A percentile compares a stretch with the other conserved stretches of the same genome.
These are phyloP conservation scores for Fusarium marasasianum DNA, from an alignment of 2,329 filamentous ascomycete genomes.

Conservation along the genomic window DNA sequence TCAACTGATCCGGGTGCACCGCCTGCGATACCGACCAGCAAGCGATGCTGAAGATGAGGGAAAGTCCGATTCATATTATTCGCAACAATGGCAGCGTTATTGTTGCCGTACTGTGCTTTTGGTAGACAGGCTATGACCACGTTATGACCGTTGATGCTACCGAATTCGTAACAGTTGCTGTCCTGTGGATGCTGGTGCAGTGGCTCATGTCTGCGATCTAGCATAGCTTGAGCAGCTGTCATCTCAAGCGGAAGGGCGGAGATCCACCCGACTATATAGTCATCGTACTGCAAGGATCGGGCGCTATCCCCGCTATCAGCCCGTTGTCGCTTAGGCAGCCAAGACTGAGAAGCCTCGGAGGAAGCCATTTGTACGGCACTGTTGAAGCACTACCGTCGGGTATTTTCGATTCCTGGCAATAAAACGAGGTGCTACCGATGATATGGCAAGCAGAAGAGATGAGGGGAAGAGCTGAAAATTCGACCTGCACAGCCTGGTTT, in stretches of 20 bases:
- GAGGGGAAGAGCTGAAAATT: neutral
- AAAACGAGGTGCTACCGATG: rapidly evolving
- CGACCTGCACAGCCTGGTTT: neutral
- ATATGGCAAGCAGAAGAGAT: rapidly evolving
- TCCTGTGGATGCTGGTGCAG: constrained; percentile 12
- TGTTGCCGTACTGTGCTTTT: constrained; percentile 23
- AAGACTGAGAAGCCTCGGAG: neutral
- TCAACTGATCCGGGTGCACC: constrained; percentile 18
- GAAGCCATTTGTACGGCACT: neutral
- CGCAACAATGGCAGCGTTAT: constrained; percentile 40
- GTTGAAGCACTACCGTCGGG: rapidly evolving
- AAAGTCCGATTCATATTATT: constrained; percentile 52
- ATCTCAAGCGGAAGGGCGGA: constrained; percentile 42
- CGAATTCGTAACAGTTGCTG: constrained; percentile 39
- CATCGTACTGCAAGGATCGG: neutral
- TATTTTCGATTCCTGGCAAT: rapidly evolving
- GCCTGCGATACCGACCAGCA: constrained; percentile 43
- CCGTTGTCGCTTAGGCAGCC: neutral
- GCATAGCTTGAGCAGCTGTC: constrained; percentile 40
- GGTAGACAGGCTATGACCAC: constrained; percentile 42
- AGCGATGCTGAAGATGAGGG: constrained; percentile 26
- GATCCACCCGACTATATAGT: constrained; percentile 47
- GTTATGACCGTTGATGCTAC: constrained; percentile 34
- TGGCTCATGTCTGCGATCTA: constrained; percentile 37
- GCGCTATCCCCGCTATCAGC: neutral